Evolutionary conservation across 345 rosid species (phyloP).

Genomic region (Dovyalis caffra): DNA sequence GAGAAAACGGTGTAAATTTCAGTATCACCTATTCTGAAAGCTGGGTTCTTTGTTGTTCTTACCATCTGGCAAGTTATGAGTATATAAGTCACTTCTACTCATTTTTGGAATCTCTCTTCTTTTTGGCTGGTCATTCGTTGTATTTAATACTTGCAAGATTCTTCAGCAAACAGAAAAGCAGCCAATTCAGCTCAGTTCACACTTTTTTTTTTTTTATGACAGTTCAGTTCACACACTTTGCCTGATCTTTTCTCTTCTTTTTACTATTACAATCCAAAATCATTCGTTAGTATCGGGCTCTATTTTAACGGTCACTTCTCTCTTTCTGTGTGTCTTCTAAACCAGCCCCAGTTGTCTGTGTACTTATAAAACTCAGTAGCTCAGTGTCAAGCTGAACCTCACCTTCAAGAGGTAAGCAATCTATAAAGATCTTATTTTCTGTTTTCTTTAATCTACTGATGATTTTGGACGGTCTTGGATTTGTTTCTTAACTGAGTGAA

Average conservation of each 20-base stretch:
- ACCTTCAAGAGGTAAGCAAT: constrained; percentile 17
- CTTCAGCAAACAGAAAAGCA: not conserved
- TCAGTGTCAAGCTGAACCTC: not conserved
- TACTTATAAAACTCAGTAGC: not conserved
- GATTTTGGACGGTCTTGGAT: not conserved
- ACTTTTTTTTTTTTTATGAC: no score
- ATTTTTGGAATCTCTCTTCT: not conserved
- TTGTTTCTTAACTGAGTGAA: not conserved
- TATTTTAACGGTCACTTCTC: not conserved
- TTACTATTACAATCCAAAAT: not conserved
- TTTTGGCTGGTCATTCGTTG: not conserved
- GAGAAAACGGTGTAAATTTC: not conserved
- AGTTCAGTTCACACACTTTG: not conserved
- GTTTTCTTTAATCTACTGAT: not conserved
- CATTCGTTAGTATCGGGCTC: not conserved
- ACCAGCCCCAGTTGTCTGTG: not conserved
- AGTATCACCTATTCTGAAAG: constrained; percentile 1
- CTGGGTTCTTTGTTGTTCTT: not conserved
- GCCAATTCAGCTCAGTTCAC: not conserved
- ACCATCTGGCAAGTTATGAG: not conserved
- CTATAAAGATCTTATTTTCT: constrained; percentile 15
- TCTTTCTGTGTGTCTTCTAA: not conserved
- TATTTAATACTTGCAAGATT: constrained; percentile 3
- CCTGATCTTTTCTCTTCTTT: not conserved
- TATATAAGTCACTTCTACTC: not conserved